Base-by-base conservation (phyloP, 805 yeast species). In the Candida oleophila region DNA sequence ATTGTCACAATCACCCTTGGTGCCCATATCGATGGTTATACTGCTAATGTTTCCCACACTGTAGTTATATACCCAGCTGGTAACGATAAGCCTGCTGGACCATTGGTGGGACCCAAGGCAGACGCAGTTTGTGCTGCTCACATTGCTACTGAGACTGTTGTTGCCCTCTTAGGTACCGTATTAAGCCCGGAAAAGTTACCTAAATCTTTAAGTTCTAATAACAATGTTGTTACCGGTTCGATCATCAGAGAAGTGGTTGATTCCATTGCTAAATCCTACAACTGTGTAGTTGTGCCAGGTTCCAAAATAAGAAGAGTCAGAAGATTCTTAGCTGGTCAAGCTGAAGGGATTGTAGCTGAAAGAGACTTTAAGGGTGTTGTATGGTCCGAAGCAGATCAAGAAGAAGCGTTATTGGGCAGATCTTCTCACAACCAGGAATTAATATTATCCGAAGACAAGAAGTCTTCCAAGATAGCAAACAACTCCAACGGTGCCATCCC, bases 301-400 rank as follows among this genome's bases (percentile, higher is more conserved):
- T 88, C 97, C 19, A 84, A 89, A 64, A 87, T 94, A 38, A 85
- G 99, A 71, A 81, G 97, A 65, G 78, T 91, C 48, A 81, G 96
- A 73, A 81, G 98, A 62, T 94, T 92, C 59, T 80, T 94, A 61
- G 96, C 96, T 35, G 99, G 99, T 45, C 99, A 94, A 74, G 85
- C 91, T 49, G 96, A 89, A 61, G 94, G 90, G 62, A 74, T 90
- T 46, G 94, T 90, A 53, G 92, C 91, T 34, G 99, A 92, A 71
- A 80, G 83, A 61, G 96, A 89, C 54, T 88, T 87, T 69, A 91
- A 92, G 68, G 97, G 96, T 61, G 95, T 91, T 45, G 86, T 79
- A 22, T 87, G 95, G 95, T 78, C 85, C 45, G 96, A 87, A 69
- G 75, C 83, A 34, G 87, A 87, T 65, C 94, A 87, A 68, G 96